Conservation (phyloP, 2,329 filamentous ascomycete species). For the Cytospora leucostoma region DNA sequence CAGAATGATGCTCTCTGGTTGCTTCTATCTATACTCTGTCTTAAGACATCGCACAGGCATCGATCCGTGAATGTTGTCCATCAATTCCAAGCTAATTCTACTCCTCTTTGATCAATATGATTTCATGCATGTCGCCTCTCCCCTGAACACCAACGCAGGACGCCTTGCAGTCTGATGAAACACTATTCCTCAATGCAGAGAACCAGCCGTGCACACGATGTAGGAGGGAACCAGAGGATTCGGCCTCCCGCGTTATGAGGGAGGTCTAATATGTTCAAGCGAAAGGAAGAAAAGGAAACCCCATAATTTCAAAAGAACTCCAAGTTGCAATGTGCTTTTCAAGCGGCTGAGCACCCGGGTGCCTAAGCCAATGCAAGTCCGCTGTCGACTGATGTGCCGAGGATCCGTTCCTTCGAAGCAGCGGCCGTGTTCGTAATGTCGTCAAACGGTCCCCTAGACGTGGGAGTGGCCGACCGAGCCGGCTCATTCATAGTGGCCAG, state of each 20-base stretch:
- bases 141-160: constrained; percentile 4
- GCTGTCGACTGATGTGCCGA: constrained; percentile 34
- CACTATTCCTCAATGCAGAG: constrained; percentile 20
- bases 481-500: constrained; percentile 15
- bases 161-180: constrained; percentile 25
- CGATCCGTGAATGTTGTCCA: not conserved
- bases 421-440: constrained; percentile 24
- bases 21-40: constrained; percentile 1
- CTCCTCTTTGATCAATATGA: constrained; percentile 6
- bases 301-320: constrained; percentile 16
- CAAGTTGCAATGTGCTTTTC: constrained; percentile 19
- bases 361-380: constrained; percentile 31
- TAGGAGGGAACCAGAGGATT: constrained; percentile 2
- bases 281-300: constrained; percentile 20
- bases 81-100: constrained; percentile 15
- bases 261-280: constrained; percentile 20
- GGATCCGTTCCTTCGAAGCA: constrained; percentile 24
- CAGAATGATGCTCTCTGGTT: not conserved
- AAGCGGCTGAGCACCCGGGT: constrained; percentile 14
- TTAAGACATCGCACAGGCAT: not conserved
- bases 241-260: not conserved
- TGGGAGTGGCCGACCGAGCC: constrained; percentile 7
- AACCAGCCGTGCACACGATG: constrained; percentile 25
- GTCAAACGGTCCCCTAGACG: constrained; percentile 18
- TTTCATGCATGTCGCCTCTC: constrained; percentile 6